Evolutionary conservation across 176 grass and related monocot genomes (phyloP).

Genomic region (Carex kokanica): DNA sequence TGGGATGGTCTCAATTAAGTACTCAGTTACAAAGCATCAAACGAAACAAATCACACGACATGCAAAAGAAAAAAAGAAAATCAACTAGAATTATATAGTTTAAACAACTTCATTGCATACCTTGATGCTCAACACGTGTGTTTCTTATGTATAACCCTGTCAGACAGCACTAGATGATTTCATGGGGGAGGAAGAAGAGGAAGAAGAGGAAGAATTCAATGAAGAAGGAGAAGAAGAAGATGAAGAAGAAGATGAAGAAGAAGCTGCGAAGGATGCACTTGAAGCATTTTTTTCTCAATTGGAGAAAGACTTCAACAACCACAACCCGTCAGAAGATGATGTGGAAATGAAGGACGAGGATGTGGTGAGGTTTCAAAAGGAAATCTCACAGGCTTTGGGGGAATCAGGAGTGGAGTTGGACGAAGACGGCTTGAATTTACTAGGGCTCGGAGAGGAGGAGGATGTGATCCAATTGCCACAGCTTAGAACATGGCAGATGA

Average conservation of each 20-base stretch:
- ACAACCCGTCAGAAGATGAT: slow-evolving; percentile 51
- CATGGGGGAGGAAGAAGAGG: slow-evolving; percentile 28
- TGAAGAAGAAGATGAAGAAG: too few species aligned
- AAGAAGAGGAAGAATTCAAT: slow-evolving; percentile 20
- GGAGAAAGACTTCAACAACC: slow-evolving; percentile 74
- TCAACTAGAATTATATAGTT: background rate
- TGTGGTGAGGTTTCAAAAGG: slow-evolving; percentile 65
- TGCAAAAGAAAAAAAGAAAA: background rate
- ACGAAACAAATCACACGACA: background rate
- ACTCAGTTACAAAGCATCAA: background rate
- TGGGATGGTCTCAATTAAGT: background rate
- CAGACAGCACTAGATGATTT: slow-evolving; percentile 28
- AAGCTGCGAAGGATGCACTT: slow-evolving; percentile 46
- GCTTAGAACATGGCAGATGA: slow-evolving; percentile 82
- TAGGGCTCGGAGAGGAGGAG: slow-evolving; percentile 27
- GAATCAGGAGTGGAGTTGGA: slow-evolving; percentile 36
- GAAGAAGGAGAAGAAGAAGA: slow-evolving; percentile 20
- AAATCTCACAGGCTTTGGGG: slow-evolving; percentile 59
- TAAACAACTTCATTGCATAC: background rate
- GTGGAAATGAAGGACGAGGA: slow-evolving; percentile 87
- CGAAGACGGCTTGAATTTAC: slow-evolving; percentile 18
- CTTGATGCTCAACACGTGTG: background rate
- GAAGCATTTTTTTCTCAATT: slow-evolving; percentile 75
- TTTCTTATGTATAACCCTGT: background rate
- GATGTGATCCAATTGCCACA: slow-evolving; percentile 22